Percentiles rank a stretch among this genome's conserved stretches.
These are phyloP conservation scores for Halenospora varia DNA, from an alignment of 495 filamentous ascomycete genomes.

Conservation along the genomic window DNA sequence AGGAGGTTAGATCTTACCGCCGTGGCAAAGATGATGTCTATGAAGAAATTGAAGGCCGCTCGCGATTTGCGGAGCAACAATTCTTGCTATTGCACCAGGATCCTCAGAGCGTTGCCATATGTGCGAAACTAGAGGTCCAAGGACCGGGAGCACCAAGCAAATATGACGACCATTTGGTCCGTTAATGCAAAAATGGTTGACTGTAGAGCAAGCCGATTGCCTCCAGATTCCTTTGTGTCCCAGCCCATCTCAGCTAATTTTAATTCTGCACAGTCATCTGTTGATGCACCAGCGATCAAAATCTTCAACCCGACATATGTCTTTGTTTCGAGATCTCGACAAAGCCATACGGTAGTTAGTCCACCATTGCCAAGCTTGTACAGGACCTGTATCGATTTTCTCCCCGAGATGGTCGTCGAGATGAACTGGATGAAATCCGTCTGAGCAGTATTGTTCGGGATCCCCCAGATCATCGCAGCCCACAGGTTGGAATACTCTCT, in stretches of 20 bases:
- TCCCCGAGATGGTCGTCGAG: not conserved
- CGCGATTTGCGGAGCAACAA: conserved; percentile 23
- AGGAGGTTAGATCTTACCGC: conserved; percentile 17
- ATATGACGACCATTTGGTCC: conserved; percentile 35
- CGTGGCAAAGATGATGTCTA: conserved; percentile 27
- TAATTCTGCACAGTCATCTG: not conserved
- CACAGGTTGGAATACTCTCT: not conserved
- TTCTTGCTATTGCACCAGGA: conserved; percentile 6
- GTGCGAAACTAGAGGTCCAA: conserved; percentile 28
- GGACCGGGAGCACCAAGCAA: conserved; percentile 30
- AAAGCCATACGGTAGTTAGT: not conserved
- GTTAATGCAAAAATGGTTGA: conserved; percentile 28
- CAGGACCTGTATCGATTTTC: not conserved
- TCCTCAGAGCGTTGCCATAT: conserved; percentile 8
- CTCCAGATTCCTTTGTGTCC: not conserved
- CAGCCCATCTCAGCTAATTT: not conserved
- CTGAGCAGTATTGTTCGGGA: not conserved
- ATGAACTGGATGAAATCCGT: not conserved
- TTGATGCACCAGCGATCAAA: not conserved
- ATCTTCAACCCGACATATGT: not conserved
- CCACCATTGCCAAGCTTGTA: not conserved
- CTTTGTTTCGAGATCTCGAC: not conserved
- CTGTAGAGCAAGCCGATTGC: conserved; percentile 10
- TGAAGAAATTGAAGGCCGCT: conserved; percentile 29
- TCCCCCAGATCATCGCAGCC: not conserved